Conservation (phyloP, 176 grass and related monocot species). For the Miscanthus lutarioriparius region DNA sequence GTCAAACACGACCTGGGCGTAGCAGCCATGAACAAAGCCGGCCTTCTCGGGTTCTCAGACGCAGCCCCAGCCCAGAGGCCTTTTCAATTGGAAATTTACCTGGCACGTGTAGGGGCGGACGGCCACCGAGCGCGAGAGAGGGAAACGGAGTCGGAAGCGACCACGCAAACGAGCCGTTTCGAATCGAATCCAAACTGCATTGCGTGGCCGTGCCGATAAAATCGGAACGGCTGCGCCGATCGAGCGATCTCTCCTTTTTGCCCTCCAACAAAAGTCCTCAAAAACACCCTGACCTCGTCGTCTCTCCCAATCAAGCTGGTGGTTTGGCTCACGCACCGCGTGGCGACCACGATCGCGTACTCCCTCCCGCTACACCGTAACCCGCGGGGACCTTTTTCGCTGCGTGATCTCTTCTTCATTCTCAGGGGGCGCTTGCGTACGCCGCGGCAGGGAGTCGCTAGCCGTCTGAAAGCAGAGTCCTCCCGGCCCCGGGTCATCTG, state of each 20-base stretch:
- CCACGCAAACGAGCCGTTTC: neutral
- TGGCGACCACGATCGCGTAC: slow-evolving; percentile 32
- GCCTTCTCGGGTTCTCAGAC: slow-evolving; percentile 59
- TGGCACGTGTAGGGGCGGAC: neutral
- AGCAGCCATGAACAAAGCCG: slow-evolving; percentile 17
- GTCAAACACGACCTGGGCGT: neutral
- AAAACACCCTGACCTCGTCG: neutral
- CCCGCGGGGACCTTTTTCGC: neutral
- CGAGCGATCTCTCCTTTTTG: neutral
- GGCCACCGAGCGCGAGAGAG: neutral
- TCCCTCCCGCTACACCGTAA: neutral
- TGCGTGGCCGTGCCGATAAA: slow-evolving; percentile 30
- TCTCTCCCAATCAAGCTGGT: neutral
- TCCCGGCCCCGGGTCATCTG: neutral
- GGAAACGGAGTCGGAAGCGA: neutral
- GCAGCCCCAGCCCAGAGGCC: neutral
- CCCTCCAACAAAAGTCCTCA: neutral
- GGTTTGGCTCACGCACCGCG: neutral
- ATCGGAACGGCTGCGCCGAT: slow-evolving; percentile 19
- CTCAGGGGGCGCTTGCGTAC: neutral
- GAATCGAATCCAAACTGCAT: slow-evolving; percentile 19
- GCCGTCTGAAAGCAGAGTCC: neutral
- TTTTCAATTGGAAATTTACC: neutral
- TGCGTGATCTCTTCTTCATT: neutral
- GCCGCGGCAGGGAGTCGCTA: neutral